Base-by-base conservation (phyloP, 805 yeast genomes). In the Scheffersomyces stipitis region DNA sequence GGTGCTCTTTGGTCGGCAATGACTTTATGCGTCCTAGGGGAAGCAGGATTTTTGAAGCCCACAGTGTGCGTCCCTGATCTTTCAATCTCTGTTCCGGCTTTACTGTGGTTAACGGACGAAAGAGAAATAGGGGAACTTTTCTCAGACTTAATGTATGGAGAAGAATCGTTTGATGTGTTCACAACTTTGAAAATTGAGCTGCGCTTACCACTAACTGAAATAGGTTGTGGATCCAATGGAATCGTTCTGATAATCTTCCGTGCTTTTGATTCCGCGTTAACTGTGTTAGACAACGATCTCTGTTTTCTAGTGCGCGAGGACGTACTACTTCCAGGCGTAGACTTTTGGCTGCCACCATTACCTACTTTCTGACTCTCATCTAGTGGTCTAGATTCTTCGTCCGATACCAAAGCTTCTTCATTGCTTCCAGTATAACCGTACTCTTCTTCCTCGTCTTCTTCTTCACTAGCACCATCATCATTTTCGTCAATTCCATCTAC, bases 141-240 rank as follows among this genome's bases (percentile, higher is more conserved):
- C 3, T 39, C 51, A 2, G 40, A 27, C 15, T 36, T 37, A 2
- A 39, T 36, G n/a, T 40, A 44, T 2, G 69, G 68, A 23, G 66
- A 57, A 6, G 65, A 52, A 26, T 62, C 66, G 28, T 45, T 54
- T 26, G 68, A 56, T 24, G 52, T 48, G 38, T 65, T 64, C 4
- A 64, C 67, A 10, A 66, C 58, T 41, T 63, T 66, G 51, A 67
- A 65, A 8, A 66, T 60, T 15, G 59, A 49, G 41, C 70, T 61
- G 41, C 71, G 49, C 41, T 61, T 64, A 12, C 51, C 52, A 15
- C 56, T 38, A 0, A 61, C 67, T 3, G 78, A 60, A 20, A 86
- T 86, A 4, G 95, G 95, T 36, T 77, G 82, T 0, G 95, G 95
- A 56, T 86, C 95, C 44, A 86, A 63, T 2, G 95, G 95, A 46